Evolutionary conservation across 2,329 filamentous ascomycete genomes (phyloP).

Genomic region (Fusarium duplospermum): DNA sequence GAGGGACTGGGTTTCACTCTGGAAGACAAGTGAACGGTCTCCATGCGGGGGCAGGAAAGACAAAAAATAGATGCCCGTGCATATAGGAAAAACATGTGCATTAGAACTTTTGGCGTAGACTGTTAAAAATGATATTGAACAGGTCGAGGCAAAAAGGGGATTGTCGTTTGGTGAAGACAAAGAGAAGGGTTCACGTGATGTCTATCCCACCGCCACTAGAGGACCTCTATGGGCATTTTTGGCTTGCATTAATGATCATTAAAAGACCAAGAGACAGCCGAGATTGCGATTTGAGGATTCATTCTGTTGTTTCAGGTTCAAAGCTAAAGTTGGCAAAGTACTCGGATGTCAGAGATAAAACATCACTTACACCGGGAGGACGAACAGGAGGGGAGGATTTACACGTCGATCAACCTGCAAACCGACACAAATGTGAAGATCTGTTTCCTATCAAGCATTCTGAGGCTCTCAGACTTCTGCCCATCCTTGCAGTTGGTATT

Average conservation of each 20-base stretch:
- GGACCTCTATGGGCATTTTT: slow-evolving; percentile 21
- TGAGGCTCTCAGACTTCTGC: neutral
- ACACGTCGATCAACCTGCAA: neutral
- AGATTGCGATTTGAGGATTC: neutral
- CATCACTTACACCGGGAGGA: neutral
- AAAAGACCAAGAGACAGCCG: neutral
- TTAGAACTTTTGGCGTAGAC: slow-evolving; percentile 8
- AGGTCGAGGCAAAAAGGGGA: neutral
- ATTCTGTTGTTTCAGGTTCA: neutral
- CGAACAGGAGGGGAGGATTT: neutral
- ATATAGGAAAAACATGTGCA: slow-evolving; percentile 12
- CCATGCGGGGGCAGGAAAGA: neutral
- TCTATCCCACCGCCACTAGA: neutral
- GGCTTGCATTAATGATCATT: neutral
- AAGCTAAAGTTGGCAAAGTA: neutral
- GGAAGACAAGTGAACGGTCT: slow-evolving; percentile 2
- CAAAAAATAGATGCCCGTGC: slow-evolving; percentile 22
- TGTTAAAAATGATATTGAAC: neutral
- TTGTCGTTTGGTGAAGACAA: neutral
- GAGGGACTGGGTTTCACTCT: slow-evolving; percentile 9
- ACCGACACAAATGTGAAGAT: neutral
- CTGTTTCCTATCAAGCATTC: neutral
- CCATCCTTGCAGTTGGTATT: neutral
- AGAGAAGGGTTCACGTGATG: neutral
- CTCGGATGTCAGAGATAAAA: neutral